Evolutionary conservation across 352 stramenopile genomes (phyloP), one percentile per base, ranked within the genome.

Genomic region (Thalassiosira sp.): DNA sequence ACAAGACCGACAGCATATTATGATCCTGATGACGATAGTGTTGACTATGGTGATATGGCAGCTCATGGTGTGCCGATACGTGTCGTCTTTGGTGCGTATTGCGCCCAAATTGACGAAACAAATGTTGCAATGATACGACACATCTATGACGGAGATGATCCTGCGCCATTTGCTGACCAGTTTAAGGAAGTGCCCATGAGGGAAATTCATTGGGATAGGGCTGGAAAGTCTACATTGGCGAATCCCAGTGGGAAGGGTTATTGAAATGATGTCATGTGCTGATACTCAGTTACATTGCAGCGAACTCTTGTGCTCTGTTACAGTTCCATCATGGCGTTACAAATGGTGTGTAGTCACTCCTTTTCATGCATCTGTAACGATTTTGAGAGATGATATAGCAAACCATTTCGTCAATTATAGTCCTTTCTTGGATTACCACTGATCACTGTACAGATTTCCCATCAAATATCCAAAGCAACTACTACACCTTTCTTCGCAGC

Each of bases 31-130:
- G 45, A 65, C 57, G 35, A 46, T 24, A 25, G 46, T 3, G 37
- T 27, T 18, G 33, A 49, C 5, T 64, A 81, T 33, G 40, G 10
- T 22, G 57, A 35, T 3, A 33, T 27, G 16, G 57, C 37, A 8
- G 54, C 13, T 5, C 5, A 57, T 18, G 60, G 48, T 10, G 45
- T 65, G 16, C 62, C 67, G 10, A 77, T 85, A 31, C 66, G 77
- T 37, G 66, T 85, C 51, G 72, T 79, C 0, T 73, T 79, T 64
- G 66, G 72, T 16, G 54, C 62, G 20, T 85, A 82, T 52, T 85
- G 77, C 53, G 33, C 56, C 27, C 77, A 85, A 58, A 73, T 84
- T 46, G 76, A 84, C 24, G 65, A 84, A 40, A 65, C 64, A 35
- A 84, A 84, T 60, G 20, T 73, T 20, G 54, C 69, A 10, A 75